Evolutionary conservation across 257 asterid genomes (phyloP), one percentile per base, ranked within the genome.

Genomic region (Hygrophila difformis): DNA sequence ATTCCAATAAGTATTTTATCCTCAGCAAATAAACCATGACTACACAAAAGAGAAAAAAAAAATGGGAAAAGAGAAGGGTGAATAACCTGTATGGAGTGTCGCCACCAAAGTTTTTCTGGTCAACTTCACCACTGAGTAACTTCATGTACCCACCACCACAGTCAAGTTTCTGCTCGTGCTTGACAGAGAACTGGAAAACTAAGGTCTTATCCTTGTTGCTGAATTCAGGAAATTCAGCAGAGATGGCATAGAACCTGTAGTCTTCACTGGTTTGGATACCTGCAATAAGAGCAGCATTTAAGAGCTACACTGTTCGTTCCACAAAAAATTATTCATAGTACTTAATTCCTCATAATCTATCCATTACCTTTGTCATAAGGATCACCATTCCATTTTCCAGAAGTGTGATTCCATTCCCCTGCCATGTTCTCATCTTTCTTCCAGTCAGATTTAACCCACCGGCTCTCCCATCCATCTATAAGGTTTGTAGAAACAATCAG

Each of bases 111-210:
- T 77, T 80, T 72, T 80, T 87, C 60, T 83, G 97, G 67, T 87
- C 97, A 33, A 80, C 56, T 0, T 80, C 96, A 38, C 93, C 93
- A 59, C 93, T 79, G 36, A 91, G 78, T 64, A 91, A 64, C 60
- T 91, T 91, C 98, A 91, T 85, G 81, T 91, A 91, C 52, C 98
- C 98, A 71, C 98, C 98, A 56, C 96, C 99, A 62, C 99, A 91
- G 74, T 91, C 99, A 48, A 91, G 95, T 75, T 91, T 91, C 66
- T 91, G 99, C 63, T 91, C 99, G 52, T 91, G 99, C 82, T 91
- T 91, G 62, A 91, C 95, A 1, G 93, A 73, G 58, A 86, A 91
- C 57, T 91, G 99, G 61, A 91, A 91, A 21, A 91, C 94, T 39
- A 91, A 51, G 57, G 87, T 80, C 43, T 76, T 78, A 5, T 79